Evolutionary conservation across 352 stramenopile species (phyloP).

Genomic region (Halophytophthora batemanensis): DNA sequence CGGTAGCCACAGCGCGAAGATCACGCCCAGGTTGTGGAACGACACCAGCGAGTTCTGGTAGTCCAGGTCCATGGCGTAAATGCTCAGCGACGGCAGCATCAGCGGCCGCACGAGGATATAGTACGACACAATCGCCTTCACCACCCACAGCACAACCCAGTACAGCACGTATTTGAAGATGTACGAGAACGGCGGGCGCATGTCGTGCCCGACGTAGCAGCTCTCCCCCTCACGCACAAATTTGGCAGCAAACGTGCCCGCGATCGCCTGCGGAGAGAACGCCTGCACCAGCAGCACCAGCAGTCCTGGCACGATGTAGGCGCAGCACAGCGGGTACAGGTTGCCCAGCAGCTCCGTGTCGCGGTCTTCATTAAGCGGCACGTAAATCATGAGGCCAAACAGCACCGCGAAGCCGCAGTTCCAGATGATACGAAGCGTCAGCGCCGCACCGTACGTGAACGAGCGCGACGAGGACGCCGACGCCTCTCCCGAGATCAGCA

Average conservation of each 20-base stretch:
- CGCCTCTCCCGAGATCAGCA: slow-evolving; percentile 45
- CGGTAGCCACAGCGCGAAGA: slow-evolving; percentile 61
- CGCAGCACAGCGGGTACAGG: slow-evolving; percentile 35
- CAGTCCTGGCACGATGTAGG: slow-evolving; percentile 45
- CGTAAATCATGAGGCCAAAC: slow-evolving; percentile 64
- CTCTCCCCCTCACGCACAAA: slow-evolving; percentile 72
- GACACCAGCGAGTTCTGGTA: slow-evolving; percentile 69
- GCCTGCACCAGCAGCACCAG: slow-evolving; percentile 52
- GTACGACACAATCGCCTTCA: slow-evolving; percentile 61
- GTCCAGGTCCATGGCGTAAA: slow-evolving; percentile 66
- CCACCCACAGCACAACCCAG: slow-evolving; percentile 57
- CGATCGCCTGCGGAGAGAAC: slow-evolving; percentile 51
- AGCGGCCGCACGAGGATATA: slow-evolving; percentile 63
- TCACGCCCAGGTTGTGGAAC: slow-evolving; percentile 73
- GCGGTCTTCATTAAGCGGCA: slow-evolving; percentile 42
- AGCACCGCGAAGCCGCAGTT: slow-evolving; percentile 52
- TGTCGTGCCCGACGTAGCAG: slow-evolving; percentile 68
- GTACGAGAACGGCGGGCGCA: slow-evolving; percentile 54
- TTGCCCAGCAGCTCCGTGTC: slow-evolving; percentile 46
- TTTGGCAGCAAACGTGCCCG: slow-evolving; percentile 54
- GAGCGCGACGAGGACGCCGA: slow-evolving; percentile 50
- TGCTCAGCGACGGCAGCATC: slow-evolving; percentile 62
- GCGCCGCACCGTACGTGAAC: slow-evolving; percentile 53
- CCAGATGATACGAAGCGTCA: slow-evolving; percentile 56
- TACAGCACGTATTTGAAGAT: slow-evolving; percentile 66